These are phyloP conservation scores for Coelastrella sp. DNA, from an alignment of 139 green algal genomes.

Conservation along the genomic window DNA sequence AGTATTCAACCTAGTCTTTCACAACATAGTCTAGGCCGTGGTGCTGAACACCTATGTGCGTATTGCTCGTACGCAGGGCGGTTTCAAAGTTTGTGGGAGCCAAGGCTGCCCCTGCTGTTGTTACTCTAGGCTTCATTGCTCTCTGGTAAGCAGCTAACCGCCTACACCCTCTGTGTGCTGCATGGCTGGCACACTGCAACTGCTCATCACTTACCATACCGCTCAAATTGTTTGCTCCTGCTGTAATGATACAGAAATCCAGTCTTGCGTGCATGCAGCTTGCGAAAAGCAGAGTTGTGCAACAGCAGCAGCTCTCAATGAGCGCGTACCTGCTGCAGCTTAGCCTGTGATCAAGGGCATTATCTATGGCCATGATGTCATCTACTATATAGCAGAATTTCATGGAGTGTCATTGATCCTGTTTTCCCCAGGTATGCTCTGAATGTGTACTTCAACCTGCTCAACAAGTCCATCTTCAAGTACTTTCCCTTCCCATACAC, in stretches of 20 bases:
- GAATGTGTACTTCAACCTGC: slow-evolving; percentile 99
- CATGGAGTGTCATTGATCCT: background rate
- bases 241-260: no score
- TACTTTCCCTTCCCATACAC: slow-evolving; percentile 99
- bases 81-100: slow-evolving; percentile 79
- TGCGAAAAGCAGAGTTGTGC: background rate
- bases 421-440: slow-evolving; percentile 85
- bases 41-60: background rate
- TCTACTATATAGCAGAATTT: background rate
- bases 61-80: slow-evolving; percentile 55
- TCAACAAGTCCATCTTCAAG: slow-evolving; percentile 99
- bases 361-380: background rate
- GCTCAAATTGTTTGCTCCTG: no score
- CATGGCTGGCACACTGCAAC: background rate
- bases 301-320: background rate
- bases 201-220: background rate
- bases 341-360: background rate
- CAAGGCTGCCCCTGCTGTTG: slow-evolving; percentile 71
- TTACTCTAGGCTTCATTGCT: slow-evolving; percentile 85
- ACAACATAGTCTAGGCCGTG: no score
- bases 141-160: slow-evolving; percentile 76
- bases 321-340: background rate
- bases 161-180: background rate
- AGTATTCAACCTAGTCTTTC: no score
- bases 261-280: no score